phyloP scores from a whole-genome alignment of 177 flowering plant genomes.

The Vitis hybrid region DNA sequence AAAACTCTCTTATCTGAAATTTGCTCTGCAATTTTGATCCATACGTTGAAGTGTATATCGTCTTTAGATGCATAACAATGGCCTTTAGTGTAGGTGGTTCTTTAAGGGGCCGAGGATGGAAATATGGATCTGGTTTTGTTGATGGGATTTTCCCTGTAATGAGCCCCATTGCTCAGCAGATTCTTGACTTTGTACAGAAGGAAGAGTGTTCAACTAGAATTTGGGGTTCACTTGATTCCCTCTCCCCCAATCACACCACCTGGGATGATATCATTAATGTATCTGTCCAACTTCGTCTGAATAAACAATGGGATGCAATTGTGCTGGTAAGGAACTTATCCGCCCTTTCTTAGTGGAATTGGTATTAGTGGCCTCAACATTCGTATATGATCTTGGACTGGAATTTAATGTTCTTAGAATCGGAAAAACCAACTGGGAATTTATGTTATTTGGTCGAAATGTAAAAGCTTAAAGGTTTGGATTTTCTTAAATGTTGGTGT shows the following conservation, averaged over 20 bases:
- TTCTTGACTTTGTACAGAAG: slow-evolving; percentile 49
- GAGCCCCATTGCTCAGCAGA: slow-evolving; percentile 64
- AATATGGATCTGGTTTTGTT: slow-evolving; percentile 88
- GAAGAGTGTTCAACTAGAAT: slow-evolving; percentile 36
- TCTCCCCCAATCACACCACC: slow-evolving; percentile 53
- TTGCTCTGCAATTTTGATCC: neutral
- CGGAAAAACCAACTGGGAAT: neutral
- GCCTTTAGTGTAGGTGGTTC: slow-evolving; percentile 59
- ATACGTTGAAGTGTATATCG: neutral
- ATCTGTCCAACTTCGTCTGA: slow-evolving; percentile 75
- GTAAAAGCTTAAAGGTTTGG: neutral
- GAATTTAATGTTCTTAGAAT: neutral
- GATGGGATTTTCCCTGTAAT: slow-evolving; percentile 91
- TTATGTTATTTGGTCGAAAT: neutral
- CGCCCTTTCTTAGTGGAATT: neutral
- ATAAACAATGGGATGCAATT: slow-evolving; percentile 68
- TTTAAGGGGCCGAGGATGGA: slow-evolving; percentile 87
- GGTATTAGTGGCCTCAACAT: neutral
- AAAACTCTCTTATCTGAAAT: neutral
- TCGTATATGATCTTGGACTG: neutral
- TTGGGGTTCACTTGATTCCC: slow-evolving; percentile 51
- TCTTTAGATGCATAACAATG: neutral
- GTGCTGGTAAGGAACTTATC: slow-evolving; percentile 39
- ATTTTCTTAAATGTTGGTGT: neutral
- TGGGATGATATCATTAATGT: slow-evolving; percentile 91